phyloP scores from a whole-genome alignment of 1,139 yeast species.

The Suhomyces bokatorum region DNA sequence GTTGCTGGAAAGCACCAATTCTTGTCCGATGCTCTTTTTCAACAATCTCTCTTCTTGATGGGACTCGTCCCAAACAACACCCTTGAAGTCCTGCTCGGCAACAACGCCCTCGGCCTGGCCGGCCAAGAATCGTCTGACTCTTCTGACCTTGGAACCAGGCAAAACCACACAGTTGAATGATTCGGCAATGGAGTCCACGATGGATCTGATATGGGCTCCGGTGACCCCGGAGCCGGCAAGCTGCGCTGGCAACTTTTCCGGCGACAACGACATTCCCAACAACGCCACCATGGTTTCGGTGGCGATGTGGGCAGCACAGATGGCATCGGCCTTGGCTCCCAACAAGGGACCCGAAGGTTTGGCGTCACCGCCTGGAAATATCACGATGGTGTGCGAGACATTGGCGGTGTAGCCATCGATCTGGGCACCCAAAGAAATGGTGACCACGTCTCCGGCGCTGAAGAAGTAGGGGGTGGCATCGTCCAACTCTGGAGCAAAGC shows the following conservation, averaged over 20 bases:
- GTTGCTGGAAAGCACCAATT: slow-evolving; percentile 39
- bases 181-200: slow-evolving; percentile 81
- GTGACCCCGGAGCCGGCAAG: slow-evolving; percentile 46
- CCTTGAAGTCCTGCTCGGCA: slow-evolving; percentile 89
- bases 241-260: slow-evolving; percentile 65
- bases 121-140: slow-evolving; percentile 88
- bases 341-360: slow-evolving; percentile 75
- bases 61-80: slow-evolving; percentile 86
- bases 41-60: slow-evolving; percentile 70
- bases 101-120: slow-evolving; percentile 94
- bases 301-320: slow-evolving; percentile 87
- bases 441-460: slow-evolving; percentile 80
- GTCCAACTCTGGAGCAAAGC: slow-evolving; percentile 85
- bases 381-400: slow-evolving; percentile 81
- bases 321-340: slow-evolving; percentile 85
- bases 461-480: slow-evolving; percentile 57
- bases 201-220: slow-evolving; percentile 65
- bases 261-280: slow-evolving; percentile 70
- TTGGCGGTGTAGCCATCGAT: slow-evolving; percentile 93
- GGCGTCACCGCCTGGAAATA: slow-evolving; percentile 61
- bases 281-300: slow-evolving; percentile 77
- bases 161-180: slow-evolving; percentile 80
- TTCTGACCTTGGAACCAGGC: slow-evolving; percentile 90
- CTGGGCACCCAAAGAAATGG: slow-evolving; percentile 82
- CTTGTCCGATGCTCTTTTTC: slow-evolving; percentile 43